Base-by-base conservation (phyloP, 306 rosid genomes). In the Ceratonia siliqua region DNA sequence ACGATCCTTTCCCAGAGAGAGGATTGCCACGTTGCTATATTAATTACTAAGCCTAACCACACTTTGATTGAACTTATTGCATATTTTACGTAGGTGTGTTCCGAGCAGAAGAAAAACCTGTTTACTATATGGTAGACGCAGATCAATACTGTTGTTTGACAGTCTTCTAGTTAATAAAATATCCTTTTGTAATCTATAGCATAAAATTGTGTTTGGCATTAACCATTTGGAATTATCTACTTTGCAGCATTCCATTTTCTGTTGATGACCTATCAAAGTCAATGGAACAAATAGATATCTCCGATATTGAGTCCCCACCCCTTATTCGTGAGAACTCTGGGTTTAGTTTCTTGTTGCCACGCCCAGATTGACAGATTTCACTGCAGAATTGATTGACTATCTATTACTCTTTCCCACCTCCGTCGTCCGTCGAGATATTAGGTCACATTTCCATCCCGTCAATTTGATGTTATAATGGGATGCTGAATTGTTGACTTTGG, bases 241-340 rank as follows among this genome's bases (percentile, higher is more conserved):
- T 75, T 35, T 71, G 82, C 90, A 86, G 90, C 84, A 81, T 83
- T 81, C 87, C 82, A 20, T 86, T 86, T 75, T 86, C 90, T 33
- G 87, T 86, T 61, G 90, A 86, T 67, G 87, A 83, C 75, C 54
- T 86, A 55, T 86, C 84, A 53, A 83, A 81, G 74, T 86, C 90
- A 24, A 83, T 72, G 87, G 87, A 83, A 73, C 86, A 81, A 71
- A 86, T 83, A 61, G 87, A 86, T 76, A 83, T 83, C 73, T 36
- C 87, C 54, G 86, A 86, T 72, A 75, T 83, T 54, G 87, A 86
- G 21, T 81, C 83, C 10, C 89, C 87, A 3, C 85, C 87, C 13
- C 78, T 81, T 33, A 78, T 83, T 41, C 85, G 84, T 20, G 84
- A 78, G 30, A 86, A 86, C 84, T 78, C 90, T n/a, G 87, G 90